Base-by-base conservation (phyloP, 2,329 filamentous ascomycete genomes). In the Lachnellula cervina region DNA sequence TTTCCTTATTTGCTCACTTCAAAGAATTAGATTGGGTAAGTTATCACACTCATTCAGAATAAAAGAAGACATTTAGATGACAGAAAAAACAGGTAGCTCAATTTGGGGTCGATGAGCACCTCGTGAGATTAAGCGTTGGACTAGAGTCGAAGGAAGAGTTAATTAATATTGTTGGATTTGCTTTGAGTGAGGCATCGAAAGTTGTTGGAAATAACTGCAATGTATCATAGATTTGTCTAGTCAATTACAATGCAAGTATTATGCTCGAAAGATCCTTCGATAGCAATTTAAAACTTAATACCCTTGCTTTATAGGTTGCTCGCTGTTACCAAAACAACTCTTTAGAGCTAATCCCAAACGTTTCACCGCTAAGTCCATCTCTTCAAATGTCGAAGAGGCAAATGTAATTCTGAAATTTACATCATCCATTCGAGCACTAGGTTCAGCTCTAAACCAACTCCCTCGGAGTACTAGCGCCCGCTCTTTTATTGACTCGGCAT, bases 1-100 rank as follows among this genome's bases (percentile, higher is more conserved):
- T 65, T 52, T 59, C 59, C 3, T 54, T 64, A 37, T 44, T 70
- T 16, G 62, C 63, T 1, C 63, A 66, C 49, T 61, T 56, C n/a
- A 53, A 51, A 1, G 51, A 57, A 46, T 28, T 51, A 46, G 61
- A 63, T 4, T 59, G 58, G 59, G 37, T 40, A 40, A 40, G 7
- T 49, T 17, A 16, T 14, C 9, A 11, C 3, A n/a, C 23, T 19
- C 17, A 9, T 49, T 9, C 9, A 19, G 19, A 17, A 5, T 34
- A n/a, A 34, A n/a, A 9, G 14, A 49, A 17, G 3, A 7, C 46
- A 14, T 49, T 32, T 17, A 34, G 34, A 14, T 40, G 32, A 28
- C 35, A 7, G 16, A 2, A 40, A 17, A 40, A 46, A 32, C 35
- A 44, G 62, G 43, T 55, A 5, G 56, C 34, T 35, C 25, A 37